Conservation (phyloP, 305 asterid species). For the Rubia peregrina region DNA sequence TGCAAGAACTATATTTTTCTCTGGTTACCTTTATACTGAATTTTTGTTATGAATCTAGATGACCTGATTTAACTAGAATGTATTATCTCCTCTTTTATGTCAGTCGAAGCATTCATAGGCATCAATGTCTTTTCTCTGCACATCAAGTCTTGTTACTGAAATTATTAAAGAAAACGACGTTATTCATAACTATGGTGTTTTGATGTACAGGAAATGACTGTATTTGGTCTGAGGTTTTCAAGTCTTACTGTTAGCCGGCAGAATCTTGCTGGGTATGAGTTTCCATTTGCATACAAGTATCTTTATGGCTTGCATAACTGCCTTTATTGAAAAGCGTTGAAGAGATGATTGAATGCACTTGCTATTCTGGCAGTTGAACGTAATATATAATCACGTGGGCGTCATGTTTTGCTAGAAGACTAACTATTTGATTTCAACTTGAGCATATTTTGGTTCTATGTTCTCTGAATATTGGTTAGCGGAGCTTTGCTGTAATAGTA, state of each 20-base stretch:
- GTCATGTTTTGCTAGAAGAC: background rate
- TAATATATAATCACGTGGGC: background rate
- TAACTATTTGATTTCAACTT: background rate
- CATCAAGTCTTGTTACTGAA: background rate
- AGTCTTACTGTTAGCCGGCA: constrained; percentile 79
- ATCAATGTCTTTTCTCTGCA: background rate
- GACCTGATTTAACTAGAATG: background rate
- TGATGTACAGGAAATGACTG: constrained; percentile 49
- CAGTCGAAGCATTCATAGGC: background rate
- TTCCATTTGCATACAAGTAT: constrained; percentile 19
- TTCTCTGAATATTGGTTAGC: background rate
- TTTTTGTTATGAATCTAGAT: background rate
- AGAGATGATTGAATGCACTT: background rate
- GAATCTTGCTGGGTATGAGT: constrained; percentile 53
- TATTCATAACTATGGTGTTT: constrained; percentile 9
- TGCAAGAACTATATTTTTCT: background rate
- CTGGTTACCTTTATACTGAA: background rate
- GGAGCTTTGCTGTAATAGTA: background rate
- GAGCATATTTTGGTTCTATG: background rate
- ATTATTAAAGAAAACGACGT: background rate
- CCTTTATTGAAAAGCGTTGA: background rate
- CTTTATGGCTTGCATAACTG: background rate
- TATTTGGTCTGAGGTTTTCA: constrained; percentile 82
- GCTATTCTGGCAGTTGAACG: background rate
- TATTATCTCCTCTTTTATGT: background rate